Percentiles rank a stretch among this genome's conserved stretches.
These are phyloP conservation scores for Plantago major DNA, from an alignment of 257 asterid genomes.

Conservation along the genomic window DNA sequence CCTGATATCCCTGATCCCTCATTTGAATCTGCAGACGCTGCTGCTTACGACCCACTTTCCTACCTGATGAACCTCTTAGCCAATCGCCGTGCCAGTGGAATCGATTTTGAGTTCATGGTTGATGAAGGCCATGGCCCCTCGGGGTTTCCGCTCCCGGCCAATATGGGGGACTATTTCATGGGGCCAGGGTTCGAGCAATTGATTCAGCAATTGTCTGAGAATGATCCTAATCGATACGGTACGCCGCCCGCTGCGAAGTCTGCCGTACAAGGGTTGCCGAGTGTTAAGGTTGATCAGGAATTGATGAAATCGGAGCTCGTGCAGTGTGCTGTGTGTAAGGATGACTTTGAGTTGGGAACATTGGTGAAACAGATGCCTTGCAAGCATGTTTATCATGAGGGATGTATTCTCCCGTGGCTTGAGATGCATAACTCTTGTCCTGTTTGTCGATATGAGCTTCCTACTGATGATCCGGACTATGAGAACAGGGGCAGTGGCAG, in stretches of 20 bases:
- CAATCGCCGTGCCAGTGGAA: conserved; percentile 53
- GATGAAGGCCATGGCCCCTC: conserved; percentile 19
- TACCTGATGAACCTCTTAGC: conserved; percentile 39
- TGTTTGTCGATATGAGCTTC: conserved; percentile 78
- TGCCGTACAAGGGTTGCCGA: conserved; percentile 64
- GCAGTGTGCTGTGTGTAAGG: conserved; percentile 88
- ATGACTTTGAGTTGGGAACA: conserved; percentile 56
- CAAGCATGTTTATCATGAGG: conserved; percentile 81
- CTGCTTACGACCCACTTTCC: conserved; percentile 39
- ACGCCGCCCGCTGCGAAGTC: conserved; percentile 85
- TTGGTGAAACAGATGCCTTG: conserved; percentile 80
- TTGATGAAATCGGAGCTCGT: conserved; percentile 57
- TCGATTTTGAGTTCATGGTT: conserved; percentile 48
- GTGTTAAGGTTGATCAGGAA: conserved; percentile 41
- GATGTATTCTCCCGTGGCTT: conserved; percentile 84
- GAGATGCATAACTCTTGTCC: conserved; percentile 94
- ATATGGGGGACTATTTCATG: conserved; percentile 68
- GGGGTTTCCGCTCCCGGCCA: no score
- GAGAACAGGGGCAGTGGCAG: conserved; percentile 49
- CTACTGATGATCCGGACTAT: conserved; percentile 84
- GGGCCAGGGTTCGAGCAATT: conserved; percentile 85
- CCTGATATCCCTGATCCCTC: no score
- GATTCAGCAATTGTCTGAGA: conserved; percentile 83
- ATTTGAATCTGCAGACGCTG: conserved; percentile 23
- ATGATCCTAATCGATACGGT: conserved; percentile 81